Evolutionary conservation across 805 yeast species (phyloP).

Genomic region (Priceomyces castillae): DNA sequence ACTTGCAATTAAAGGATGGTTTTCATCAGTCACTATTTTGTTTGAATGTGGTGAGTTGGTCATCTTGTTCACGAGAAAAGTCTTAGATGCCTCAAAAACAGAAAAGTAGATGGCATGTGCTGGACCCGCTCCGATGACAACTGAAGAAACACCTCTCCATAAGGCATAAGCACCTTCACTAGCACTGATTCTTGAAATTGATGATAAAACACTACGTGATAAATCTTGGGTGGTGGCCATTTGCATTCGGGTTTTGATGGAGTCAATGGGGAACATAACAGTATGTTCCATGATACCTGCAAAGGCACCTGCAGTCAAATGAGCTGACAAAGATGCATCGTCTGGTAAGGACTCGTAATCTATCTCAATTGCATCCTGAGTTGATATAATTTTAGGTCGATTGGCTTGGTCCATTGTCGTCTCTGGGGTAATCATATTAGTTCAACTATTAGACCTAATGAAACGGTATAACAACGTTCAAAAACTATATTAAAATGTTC

Average conservation of each 20-base stretch:
- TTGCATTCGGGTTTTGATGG: slow-evolving; percentile 96
- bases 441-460: background rate
- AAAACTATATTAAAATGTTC: no score
- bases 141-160: slow-evolving; percentile 93
- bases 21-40: slow-evolving; percentile 53
- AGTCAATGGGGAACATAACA: slow-evolving; percentile 94
- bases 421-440: slow-evolving; percentile 1
- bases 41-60: slow-evolving; percentile 32
- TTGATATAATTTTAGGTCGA: slow-evolving; percentile 18
- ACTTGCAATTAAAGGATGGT: slow-evolving; percentile 81
- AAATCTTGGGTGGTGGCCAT: slow-evolving; percentile 31
- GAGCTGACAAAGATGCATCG: slow-evolving; percentile 77
- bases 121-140: slow-evolving; percentile 97
- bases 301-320: slow-evolving; percentile 89
- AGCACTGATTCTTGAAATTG: slow-evolving; percentile 74
- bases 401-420: slow-evolving; percentile 24
- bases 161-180: slow-evolving; percentile 84
- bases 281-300: slow-evolving; percentile 99
- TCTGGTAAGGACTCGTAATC: slow-evolving; percentile 94
- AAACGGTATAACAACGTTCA: no score
- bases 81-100: slow-evolving; percentile 83
- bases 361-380: slow-evolving; percentile 47
- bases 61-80: slow-evolving; percentile 46
- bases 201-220: slow-evolving; percentile 51
- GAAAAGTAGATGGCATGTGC: slow-evolving; percentile 96